Conservation (phyloP, 768 basidiomycete species). For the Tephrocybe sp. region DNA sequence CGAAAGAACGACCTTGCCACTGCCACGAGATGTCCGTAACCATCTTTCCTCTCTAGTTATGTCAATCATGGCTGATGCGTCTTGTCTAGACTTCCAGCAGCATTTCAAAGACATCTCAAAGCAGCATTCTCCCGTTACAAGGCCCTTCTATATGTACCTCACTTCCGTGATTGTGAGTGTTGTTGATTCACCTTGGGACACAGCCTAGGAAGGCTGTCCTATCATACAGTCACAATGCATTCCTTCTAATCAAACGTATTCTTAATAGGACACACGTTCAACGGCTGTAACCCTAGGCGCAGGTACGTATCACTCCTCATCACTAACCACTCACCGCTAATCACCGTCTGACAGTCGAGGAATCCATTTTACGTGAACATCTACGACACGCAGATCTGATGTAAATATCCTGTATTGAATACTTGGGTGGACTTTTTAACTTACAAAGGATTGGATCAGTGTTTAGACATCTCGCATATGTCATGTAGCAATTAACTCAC, state of each 20-base stretch:
- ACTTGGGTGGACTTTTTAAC: constrained; percentile 1
- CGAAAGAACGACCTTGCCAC: constrained; percentile 67
- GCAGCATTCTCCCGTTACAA: constrained; percentile 56
- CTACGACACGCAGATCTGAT: constrained; percentile 68
- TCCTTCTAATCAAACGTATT: constrained; percentile 11
- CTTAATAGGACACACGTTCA: constrained; percentile 62
- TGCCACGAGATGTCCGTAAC: constrained; percentile 59
- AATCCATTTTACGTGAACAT: constrained; percentile 70
- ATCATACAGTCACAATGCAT: background rate
- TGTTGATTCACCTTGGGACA: background rate
- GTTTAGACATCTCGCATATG: background rate
- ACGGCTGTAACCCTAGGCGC: constrained; percentile 70
- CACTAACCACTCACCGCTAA: constrained; percentile 1
- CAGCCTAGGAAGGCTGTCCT: constrained; percentile 9
- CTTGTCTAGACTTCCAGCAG: constrained; percentile 67
- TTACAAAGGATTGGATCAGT: constrained; percentile 9
- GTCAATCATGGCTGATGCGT: constrained; percentile 4
- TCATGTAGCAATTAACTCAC: constrained; percentile 1
- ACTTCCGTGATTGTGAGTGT: constrained; percentile 73
- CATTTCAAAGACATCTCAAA: constrained; percentile 76
- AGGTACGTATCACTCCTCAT: constrained; percentile 36
- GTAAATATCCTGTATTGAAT: constrained; percentile 30
- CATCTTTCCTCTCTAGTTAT: background rate
- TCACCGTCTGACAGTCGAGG: constrained; percentile 48
- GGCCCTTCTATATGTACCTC: constrained; percentile 69